Evolutionary conservation across 768 basidiomycete genomes (phyloP).

Genomic region (Amanita pallidorosea): DNA sequence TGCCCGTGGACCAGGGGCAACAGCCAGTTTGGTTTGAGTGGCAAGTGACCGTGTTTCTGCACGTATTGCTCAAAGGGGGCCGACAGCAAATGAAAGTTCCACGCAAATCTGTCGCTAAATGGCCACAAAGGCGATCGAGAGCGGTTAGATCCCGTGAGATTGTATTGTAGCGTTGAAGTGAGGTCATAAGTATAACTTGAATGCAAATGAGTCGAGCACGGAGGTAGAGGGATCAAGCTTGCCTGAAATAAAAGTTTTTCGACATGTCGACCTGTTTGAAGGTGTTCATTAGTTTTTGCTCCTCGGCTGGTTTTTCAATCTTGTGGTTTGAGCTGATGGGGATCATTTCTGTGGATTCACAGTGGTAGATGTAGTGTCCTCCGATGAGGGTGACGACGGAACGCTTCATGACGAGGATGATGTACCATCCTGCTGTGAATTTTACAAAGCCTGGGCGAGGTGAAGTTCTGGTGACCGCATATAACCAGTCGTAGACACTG

Average conservation of each 20-base stretch:
- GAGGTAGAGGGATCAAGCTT: constrained; percentile 1
- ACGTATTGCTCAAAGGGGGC: constrained; percentile 3
- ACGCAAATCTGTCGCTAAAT: constrained; percentile 84
- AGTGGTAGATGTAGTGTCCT: constrained; percentile 94
- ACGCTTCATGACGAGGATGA: constrained; percentile 83
- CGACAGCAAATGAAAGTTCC: constrained; percentile 85
- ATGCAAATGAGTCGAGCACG: constrained; percentile 4
- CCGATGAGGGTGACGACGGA: constrained; percentile 90
- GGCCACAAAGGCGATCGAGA: constrained; percentile 39
- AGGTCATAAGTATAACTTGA: constrained; percentile 90
- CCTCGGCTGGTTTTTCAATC: constrained; percentile 80
- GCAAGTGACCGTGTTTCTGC: constrained; percentile 1
- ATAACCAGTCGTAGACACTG: constrained; percentile 9
- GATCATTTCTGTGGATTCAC: constrained; percentile 81
- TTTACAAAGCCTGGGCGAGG: constrained; percentile 65
- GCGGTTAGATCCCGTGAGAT: constrained; percentile 55
- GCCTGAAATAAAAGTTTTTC: constrained; percentile 99
- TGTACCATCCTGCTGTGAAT: constrained; percentile 95
- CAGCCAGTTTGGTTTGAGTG: constrained; percentile 63
- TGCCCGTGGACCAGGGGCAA: constrained; percentile 91
- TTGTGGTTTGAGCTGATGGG: constrained; percentile 72
- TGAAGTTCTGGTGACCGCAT: no score
- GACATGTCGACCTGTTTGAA: constrained; percentile 97
- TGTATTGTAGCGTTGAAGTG: constrained; percentile 91
- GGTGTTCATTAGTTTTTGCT: constrained; percentile 76